These are phyloP conservation scores for Luzula sylvatica DNA, from an alignment of 176 grass and related monocot species.

Conservation along the genomic window DNA sequence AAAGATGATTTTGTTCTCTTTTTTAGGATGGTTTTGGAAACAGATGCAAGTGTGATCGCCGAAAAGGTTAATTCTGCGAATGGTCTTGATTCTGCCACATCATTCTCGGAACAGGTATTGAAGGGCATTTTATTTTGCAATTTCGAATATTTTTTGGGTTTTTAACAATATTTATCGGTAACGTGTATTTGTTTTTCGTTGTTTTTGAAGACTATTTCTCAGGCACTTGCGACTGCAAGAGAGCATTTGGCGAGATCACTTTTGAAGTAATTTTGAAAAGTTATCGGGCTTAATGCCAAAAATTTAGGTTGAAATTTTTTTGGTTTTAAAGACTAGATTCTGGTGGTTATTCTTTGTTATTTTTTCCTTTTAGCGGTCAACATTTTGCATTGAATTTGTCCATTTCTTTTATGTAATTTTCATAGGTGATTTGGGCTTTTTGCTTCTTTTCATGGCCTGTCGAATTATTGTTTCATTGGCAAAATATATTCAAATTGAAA, in stretches of 20 bases:
- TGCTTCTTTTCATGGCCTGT: too few relatives aligned
- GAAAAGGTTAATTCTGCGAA: constrained; percentile 51
- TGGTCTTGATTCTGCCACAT: constrained; percentile 47
- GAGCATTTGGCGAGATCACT: constrained; percentile 93
- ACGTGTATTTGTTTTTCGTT: constrained; percentile 2
- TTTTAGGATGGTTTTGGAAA: constrained; percentile 81
- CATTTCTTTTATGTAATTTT: background rate
- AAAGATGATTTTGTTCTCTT: background rate
- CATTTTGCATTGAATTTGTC: background rate
- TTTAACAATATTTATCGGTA: too few relatives aligned
- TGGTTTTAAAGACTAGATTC: background rate
- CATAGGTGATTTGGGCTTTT: background rate
- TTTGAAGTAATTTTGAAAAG: constrained; percentile 51
- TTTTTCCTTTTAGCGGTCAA: background rate
- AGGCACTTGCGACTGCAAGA: constrained; percentile 73
- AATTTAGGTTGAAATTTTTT: constrained; percentile 1
- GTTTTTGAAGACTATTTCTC: constrained; percentile 64
- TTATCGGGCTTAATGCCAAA: background rate
- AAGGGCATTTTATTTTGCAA: constrained; percentile 6
- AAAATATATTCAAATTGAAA: too few relatives aligned
- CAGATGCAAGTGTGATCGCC: constrained; percentile 64
- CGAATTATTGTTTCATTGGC: too few relatives aligned
- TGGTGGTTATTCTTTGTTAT: constrained; percentile 1
- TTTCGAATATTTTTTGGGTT: too few relatives aligned
- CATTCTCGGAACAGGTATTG: constrained; percentile 79